Evolutionary conservation across 2,329 filamentous ascomycete genomes (phyloP), one percentile per base, ranked within the genome.

Genomic region (Lithohypha guttulata): DNA sequence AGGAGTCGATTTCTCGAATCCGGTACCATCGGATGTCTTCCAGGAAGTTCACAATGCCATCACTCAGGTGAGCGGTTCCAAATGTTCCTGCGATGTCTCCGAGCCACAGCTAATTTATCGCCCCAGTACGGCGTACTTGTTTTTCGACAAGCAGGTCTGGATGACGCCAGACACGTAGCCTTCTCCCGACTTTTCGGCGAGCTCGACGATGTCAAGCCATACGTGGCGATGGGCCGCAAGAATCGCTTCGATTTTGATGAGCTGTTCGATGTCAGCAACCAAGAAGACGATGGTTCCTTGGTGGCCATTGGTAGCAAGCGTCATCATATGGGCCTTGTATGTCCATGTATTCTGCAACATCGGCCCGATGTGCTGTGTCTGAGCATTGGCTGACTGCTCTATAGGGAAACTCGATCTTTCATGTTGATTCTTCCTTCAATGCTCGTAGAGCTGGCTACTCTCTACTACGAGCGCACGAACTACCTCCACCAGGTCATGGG

Each of bases 231-330:
- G 0, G 69, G 66, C 11, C 63, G 68, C 29, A 61, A 63, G 48
- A 60, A 65, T 42, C 65, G 71, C 14, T 65, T 70, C 44, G 49
- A 55, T 2, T 61, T 67, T 43, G 57, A 63, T 28, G 67, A 75
- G 51, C 61, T 77, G 1, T 76, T 76, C 51, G 73, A 77, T 46
- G 70, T 70, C 1, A 62, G 68, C 36, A 77, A 77, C 52, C 56
- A 75, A 9, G 63, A 71, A 34, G 59, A 60, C 2, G 62, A 71
- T 28, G 66, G 65, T 30, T 54, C 55, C 1, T 48, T 70, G 2
- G 57, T 69, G n/a, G 55, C 61, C 23, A 47, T 61, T 3, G 56
- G 61, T 36, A 59, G 56, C 38, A 57, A 62, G 14, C 59, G 66
- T 15, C 57, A 58, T 9, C 59, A 65, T 33, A 56, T 58, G 42